phyloP scores from a whole-genome alignment of 2,329 filamentous ascomycete species.

The Ophiostoma ulmi region DNA sequence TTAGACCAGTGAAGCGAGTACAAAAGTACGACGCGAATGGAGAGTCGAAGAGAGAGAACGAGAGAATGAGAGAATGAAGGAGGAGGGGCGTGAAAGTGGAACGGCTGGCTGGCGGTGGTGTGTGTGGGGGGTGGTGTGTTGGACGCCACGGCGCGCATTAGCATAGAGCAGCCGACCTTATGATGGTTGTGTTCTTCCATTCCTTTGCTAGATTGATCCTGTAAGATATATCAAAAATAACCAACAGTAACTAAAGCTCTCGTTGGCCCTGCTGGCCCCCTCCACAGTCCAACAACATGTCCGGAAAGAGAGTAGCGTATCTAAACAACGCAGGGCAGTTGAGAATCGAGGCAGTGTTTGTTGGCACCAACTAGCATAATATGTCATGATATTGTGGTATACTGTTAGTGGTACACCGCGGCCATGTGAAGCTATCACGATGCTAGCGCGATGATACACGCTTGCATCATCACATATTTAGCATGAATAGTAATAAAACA shows the following conservation, averaged over 20 bases:
- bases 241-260: neutral
- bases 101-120: conserved; percentile 11
- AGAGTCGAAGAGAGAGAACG: neutral
- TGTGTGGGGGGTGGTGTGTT: conserved; percentile 9
- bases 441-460: neutral
- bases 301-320: neutral
- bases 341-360: neutral
- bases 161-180: no score
- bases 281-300: neutral
- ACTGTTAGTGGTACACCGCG: neutral
- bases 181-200: neutral
- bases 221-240: no score
- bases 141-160: conserved; percentile 4
- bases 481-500: neutral
- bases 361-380: no score
- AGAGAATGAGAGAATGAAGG: neutral
- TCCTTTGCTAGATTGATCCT: neutral
- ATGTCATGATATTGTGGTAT: no score
- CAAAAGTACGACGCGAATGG: neutral
- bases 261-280: neutral
- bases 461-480: neutral
- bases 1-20: neutral
- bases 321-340: neutral
- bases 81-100: conserved; percentile 5
- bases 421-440: neutral